Base-by-base conservation (phyloP, 805 yeast species). In the Candida fluviatilis region DNA sequence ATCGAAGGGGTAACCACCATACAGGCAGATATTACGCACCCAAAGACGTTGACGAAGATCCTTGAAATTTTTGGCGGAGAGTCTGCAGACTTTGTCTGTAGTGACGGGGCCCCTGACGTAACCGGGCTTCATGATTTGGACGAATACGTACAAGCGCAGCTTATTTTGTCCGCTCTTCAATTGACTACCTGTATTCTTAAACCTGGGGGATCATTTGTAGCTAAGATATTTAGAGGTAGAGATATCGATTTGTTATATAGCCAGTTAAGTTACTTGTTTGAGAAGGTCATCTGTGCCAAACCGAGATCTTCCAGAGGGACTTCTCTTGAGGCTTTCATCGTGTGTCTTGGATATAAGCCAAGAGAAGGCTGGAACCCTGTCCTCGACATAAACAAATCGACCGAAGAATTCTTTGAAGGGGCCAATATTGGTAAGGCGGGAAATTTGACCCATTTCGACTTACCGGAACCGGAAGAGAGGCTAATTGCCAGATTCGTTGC, bases 101-200 rank as follows among this genome's bases (percentile, higher is more conserved):
- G 95, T 52, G 98, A 93, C 59, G 99, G 99, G 40, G 99, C 99
- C 0, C 99, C 99, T 2, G 99, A 93, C 63, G 99, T 93, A 16
- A 93, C 99, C 0, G 99, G 99, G 1, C 63, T 93, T 36, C 99
- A 93, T 57, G 99, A 93, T 61, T 68, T 93, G 42, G 99, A 93
- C 59, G 99, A 93, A 60, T 93, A 91, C 57, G 85, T 93, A 41
- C 99, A 93, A 65, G 96, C 96, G 2, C 98, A 93, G 57, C 69
- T 93, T 40, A 85, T 93, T 37, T 68, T 90, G 50, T 83, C 96
- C 28, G 99, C 99, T 1, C 66, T 93, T 39, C 96, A 89, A 52
- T 68, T 93, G 39, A 90, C 98, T 2, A 85, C 96, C 1, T 88
- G 96, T 55, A 71, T 93, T 14, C 71, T 93, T 43, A 79, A 86